phyloP scores from a whole-genome alignment of 1,284 basidiomycete genomes.

The Porphyrellus sp. region DNA sequence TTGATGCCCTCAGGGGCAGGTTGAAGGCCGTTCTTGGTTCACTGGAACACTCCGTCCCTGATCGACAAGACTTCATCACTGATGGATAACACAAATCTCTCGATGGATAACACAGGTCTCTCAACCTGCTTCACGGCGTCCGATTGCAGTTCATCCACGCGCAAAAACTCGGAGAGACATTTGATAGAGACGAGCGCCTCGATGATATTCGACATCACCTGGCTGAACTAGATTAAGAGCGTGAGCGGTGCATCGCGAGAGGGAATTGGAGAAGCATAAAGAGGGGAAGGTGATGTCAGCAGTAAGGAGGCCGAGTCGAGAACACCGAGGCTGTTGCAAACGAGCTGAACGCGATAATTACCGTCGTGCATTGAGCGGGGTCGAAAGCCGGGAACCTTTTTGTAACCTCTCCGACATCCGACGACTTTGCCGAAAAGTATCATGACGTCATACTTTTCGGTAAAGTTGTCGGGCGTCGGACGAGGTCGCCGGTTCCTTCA shows the following conservation, averaged over 20 bases:
- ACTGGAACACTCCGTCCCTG: conserved; percentile 73
- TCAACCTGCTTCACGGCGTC: conserved; percentile 61
- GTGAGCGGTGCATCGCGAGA: conserved; percentile 58
- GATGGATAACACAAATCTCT: conserved; percentile 42
- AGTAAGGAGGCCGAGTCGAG: conserved; percentile 72
- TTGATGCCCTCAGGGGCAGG: conserved; percentile 79
- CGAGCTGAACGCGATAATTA: conserved; percentile 85
- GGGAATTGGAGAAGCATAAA: conserved; percentile 92
- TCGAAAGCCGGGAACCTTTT: no score
- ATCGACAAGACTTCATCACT: conserved; percentile 77
- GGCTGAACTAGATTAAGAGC: conserved; percentile 48
- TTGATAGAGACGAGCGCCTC: conserved; percentile 85
- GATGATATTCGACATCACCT: conserved; percentile 75
- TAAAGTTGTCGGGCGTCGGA: no score
- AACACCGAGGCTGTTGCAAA: conserved; percentile 79
- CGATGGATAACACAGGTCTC: conserved; percentile 43
- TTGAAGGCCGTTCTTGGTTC: conserved; percentile 56
- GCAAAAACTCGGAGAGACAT: conserved; percentile 77
- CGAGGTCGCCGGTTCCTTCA: no score
- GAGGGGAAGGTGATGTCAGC: conserved; percentile 93
- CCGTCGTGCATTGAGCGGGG: no score
- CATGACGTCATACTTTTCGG: no score
- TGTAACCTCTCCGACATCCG: no score
- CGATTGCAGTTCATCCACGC: conserved; percentile 75
- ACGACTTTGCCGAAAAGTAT: no score